Evolutionary conservation across 106 monocot species (phyloP).

Genomic region (Platanthera guangdongensis): DNA sequence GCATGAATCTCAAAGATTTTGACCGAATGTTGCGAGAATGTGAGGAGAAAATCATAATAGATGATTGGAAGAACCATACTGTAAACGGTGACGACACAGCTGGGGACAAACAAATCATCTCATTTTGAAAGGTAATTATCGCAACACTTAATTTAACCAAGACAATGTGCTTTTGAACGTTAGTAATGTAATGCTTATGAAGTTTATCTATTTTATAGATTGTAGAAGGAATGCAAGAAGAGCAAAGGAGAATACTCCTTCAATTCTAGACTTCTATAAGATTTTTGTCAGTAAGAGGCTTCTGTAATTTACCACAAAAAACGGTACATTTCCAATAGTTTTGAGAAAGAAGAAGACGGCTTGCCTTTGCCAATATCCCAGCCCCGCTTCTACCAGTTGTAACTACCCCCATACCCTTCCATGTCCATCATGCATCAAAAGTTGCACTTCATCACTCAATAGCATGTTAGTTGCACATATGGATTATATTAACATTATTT

Average conservation of each 20-base stretch:
- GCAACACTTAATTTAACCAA: not conserved
- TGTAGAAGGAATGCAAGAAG: slow-evolving; percentile 42
- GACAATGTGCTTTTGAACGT: not conserved
- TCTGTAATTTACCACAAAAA: slow-evolving; percentile 47
- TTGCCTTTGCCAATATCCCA: slow-evolving; percentile 49
- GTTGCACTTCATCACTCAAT: slow-evolving; percentile 44
- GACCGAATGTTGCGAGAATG: slow-evolving; percentile 56
- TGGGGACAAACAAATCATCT: slow-evolving; percentile 46
- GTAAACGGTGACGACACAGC: slow-evolving; percentile 56
- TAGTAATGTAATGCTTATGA: not conserved
- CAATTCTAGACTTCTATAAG: slow-evolving; percentile 75
- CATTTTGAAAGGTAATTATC: slow-evolving; percentile 72
- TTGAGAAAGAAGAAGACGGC: slow-evolving; percentile 18
- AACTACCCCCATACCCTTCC: slow-evolving; percentile 45
- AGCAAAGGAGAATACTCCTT: slow-evolving; percentile 40
- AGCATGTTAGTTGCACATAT: slow-evolving; percentile 54
- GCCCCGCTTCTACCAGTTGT: slow-evolving; percentile 61
- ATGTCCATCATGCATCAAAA: slow-evolving; percentile 22
- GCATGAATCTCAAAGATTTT: slow-evolving; percentile 58
- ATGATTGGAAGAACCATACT: slow-evolving; percentile 68
- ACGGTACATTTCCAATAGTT: slow-evolving; percentile 38
- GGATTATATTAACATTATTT: slow-evolving; percentile 31
- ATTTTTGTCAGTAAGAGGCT: slow-evolving; percentile 52
- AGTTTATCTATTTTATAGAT: slow-evolving; percentile 21
- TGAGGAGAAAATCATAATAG: slow-evolving; percentile 22